These are phyloP conservation scores for Penicillium oxalicum DNA, from an alignment of 2,329 filamentous ascomycete species.

Conservation along the genomic window DNA sequence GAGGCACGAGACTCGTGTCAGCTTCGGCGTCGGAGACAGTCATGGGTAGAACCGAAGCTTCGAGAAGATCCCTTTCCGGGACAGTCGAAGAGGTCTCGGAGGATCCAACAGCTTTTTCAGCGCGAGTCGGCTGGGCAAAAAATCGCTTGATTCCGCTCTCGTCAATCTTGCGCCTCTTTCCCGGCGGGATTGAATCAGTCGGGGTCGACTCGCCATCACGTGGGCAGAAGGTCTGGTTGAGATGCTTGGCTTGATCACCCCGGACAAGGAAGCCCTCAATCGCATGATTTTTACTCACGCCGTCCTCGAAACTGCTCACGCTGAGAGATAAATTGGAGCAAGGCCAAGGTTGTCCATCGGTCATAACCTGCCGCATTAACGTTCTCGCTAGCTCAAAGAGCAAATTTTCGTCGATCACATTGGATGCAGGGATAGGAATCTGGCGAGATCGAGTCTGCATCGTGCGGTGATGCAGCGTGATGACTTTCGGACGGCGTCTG, in stretches of 20 bases:
- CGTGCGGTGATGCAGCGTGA: slow-evolving; percentile 75
- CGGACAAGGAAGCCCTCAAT: slow-evolving; percentile 81
- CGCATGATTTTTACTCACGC: slow-evolving; percentile 72
- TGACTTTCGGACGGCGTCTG: slow-evolving; percentile 75
- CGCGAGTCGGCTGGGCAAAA: slow-evolving; percentile 42
- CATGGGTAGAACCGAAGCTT: background rate
- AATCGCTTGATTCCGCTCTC: slow-evolving; percentile 53
- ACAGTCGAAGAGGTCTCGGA: background rate
- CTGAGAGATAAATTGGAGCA: slow-evolving; percentile 85
- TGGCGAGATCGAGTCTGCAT: slow-evolving; percentile 69
- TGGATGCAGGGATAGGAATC: slow-evolving; percentile 69
- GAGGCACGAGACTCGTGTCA: background rate
- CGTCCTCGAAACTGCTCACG: slow-evolving; percentile 89
- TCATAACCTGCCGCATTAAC: slow-evolving; percentile 69
- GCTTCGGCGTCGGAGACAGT: background rate
- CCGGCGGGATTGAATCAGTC: slow-evolving; percentile 16
- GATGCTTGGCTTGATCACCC: slow-evolving; percentile 51
- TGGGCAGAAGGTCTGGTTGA: slow-evolving; percentile 23
- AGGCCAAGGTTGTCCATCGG: slow-evolving; percentile 78
- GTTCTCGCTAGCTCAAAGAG: slow-evolving; percentile 72
- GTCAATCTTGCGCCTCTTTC: slow-evolving; percentile 46
- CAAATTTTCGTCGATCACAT: slow-evolving; percentile 62
- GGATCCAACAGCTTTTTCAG: background rate
- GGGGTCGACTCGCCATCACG: slow-evolving; percentile 9
- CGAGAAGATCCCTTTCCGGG: background rate